Evolutionary conservation across 169 alveolate species (phyloP), one percentile per base, ranked within the genome.

Genomic region (Cystoisospora suis): DNA sequence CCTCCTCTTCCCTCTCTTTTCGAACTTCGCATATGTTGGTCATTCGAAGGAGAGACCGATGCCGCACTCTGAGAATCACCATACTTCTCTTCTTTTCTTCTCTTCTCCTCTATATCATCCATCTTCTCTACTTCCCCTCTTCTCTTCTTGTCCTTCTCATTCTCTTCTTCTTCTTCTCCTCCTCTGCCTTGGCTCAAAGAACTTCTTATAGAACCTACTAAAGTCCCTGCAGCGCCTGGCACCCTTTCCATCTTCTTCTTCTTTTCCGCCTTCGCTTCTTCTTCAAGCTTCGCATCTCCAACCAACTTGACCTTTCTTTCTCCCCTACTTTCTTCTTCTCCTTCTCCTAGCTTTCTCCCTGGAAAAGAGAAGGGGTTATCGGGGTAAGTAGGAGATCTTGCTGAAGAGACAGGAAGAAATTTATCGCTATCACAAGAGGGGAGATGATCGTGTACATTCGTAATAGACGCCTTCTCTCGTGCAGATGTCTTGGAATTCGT

Each of bases 131-230:
- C 65, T 53, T 53, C 29, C 65, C 65, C 23, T 12, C 34, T n/a
- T 12, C 34, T 65, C 34, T 12, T 53, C 79, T 23, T 44, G 87
- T 45, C 47, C 72, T 29, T 27, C 49, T 15, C 20, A 32, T 38
- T 0, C n/a, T 61, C 87, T 79, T 61, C 46, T 47, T 47, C n/a
- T 32, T 75, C 17, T 12, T 12, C 69, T 79, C 75, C 88, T 53
- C 34, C 42, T 38, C 27, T 29, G 34, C 17, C 79, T 65, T 27
- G 38, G 40, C 12, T 17, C 29, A 17, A 17, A 17, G 79, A n/a
- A 9, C 79, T 27, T 65, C 38, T 38, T 17, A 7, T 38, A 15
- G 34, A n/a, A n/a, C 29, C 34, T n/a, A 12, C 79, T 27, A 17
- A n/a, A 12, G 42, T 7, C 40, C 12, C 79, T 65, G 79, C 34